Percentiles rank a stretch among this genome's conserved stretches.
phyloP scores from a whole-genome alignment of 768 basidiomycete species.

The Fibroporia radiculosa region DNA sequence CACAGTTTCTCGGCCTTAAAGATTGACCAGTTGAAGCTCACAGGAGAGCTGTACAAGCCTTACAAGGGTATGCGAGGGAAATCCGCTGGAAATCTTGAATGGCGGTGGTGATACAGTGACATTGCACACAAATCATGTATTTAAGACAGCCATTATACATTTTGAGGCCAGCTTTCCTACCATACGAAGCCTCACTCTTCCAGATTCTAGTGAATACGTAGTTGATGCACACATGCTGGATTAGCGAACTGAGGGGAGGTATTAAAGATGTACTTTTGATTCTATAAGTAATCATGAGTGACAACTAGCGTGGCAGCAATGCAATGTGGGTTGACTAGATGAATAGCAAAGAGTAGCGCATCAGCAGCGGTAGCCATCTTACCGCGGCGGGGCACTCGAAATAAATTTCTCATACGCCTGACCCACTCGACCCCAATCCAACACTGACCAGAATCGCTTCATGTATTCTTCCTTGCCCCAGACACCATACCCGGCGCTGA shows the following conservation, averaged over 20 bases:
- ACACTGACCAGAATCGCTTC: constrained; percentile 72
- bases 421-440: constrained; percentile 67
- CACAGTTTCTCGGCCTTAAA: constrained; percentile 74
- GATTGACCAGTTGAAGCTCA: constrained; percentile 78
- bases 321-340: too few relatives aligned
- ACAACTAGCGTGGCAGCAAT: too few relatives aligned
- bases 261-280: constrained; percentile 13
- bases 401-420: constrained; percentile 16
- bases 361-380: too few relatives aligned
- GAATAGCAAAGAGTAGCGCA: too few relatives aligned
- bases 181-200: not conserved
- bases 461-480: constrained; percentile 90
- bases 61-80: constrained; percentile 84
- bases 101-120: constrained; percentile 25
- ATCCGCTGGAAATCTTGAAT: constrained; percentile 64
- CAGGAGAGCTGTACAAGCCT: constrained; percentile 78
- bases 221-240: not conserved
- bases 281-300: too few relatives aligned
- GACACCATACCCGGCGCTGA: constrained; percentile 76
- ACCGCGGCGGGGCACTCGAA: not conserved
- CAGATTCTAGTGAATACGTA: not conserved
- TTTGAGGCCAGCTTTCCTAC: not conserved
- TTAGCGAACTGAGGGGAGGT: not conserved
- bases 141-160: too few relatives aligned
- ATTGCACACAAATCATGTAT: too few relatives aligned